Base-by-base conservation (phyloP, 345 rosid genomes). In the Geranium rotundifolium region DNA sequence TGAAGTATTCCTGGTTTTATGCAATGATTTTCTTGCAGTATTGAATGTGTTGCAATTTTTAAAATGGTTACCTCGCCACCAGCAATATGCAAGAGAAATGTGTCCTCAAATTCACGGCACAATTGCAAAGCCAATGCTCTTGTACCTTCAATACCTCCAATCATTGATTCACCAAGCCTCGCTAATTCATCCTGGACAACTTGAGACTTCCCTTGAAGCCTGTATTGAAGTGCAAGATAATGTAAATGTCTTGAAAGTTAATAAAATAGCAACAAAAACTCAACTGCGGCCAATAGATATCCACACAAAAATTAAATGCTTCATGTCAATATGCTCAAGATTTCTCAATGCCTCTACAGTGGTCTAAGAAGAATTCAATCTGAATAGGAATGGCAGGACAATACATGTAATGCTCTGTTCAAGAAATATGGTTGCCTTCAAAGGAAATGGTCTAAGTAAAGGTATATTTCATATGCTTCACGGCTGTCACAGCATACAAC, bases 101-200 rank as follows among this genome's bases (percentile, higher is more conserved):
- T 90, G 72, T 95, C 99, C 73, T 95, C 97, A 81, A 88, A 95
- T 74, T 95, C 97, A 69, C 99, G 97, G 67, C 99, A 95, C 54
- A 95, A 85, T 86, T 90, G 95, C 91, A 95, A 82, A 60, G 97
- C 99, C 56, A 95, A 67, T 66, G 97, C 97, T 81, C 86, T 80
- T 37, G 99, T 90, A 64, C 99, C 97, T 84, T 95, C 99, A 60
- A 90, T 70, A 78, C 88, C 85, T 67, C 64, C 71, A 70, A 88
- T 87, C 86, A 90, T 81, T 70, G 83, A 88, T 69, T 81, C 96
- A 65, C 99, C 99, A 75, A 95, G 87, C 82, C 88, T 84, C 14
- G 81, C 74, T 72, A 90, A 69, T 76, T 93, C 97, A 70, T 90
- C 85, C 80, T 85, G 95, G 74, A 90, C 84, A 15, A 76, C 78